A percentile compares a stretch with the other conserved stretches of the same genome.
Conservation (phyloP, 2,329 filamentous ascomycete genomes). For the Cercospora sp. region DNA sequence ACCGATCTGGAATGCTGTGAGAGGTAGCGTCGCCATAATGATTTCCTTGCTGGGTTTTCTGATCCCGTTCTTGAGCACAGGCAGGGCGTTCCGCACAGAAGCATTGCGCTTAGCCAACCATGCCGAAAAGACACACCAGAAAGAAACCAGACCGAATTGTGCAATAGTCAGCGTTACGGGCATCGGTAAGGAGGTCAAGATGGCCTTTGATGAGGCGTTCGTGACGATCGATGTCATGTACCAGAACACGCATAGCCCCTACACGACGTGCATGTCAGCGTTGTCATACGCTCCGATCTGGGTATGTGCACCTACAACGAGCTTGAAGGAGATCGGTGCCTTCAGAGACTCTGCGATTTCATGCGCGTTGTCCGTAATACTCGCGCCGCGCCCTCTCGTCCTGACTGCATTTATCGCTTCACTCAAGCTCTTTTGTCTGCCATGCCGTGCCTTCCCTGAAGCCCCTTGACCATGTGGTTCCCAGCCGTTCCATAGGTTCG, state of each 20-base stretch:
- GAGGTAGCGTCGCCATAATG: slow-evolving; percentile 81
- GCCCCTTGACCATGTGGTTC: slow-evolving; percentile 40
- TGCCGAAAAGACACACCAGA: slow-evolving; percentile 79
- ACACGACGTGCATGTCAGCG: slow-evolving; percentile 31
- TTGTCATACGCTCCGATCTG: background rate
- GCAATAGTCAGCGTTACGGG: slow-evolving; percentile 88
- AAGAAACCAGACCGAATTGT: slow-evolving; percentile 90
- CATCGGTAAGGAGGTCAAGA: slow-evolving; percentile 85
- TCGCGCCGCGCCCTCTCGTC: slow-evolving; percentile 65
- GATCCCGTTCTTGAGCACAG: slow-evolving; percentile 81
- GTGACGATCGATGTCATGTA: slow-evolving; percentile 94
- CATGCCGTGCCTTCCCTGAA: slow-evolving; percentile 53
- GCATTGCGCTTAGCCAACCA: slow-evolving; percentile 74
- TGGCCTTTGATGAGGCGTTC: slow-evolving; percentile 97
- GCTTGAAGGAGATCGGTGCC: slow-evolving; percentile 82
- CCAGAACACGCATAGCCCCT: slow-evolving; percentile 87
- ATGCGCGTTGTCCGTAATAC: slow-evolving; percentile 87
- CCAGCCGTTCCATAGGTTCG: slow-evolving; percentile 49
- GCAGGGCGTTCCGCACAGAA: slow-evolving; percentile 66
- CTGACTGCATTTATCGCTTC: slow-evolving; percentile 85
- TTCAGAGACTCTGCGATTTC: slow-evolving; percentile 89
- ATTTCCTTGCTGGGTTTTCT: slow-evolving; percentile 77
- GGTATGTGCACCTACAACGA: slow-evolving; percentile 65
- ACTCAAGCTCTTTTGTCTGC: slow-evolving; percentile 79
- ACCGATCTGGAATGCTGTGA: slow-evolving; percentile 88